Percentiles rank a stretch among this genome's conserved stretches.
Evolutionary conservation across 2,329 filamentous ascomycete genomes (phyloP).

Genomic region (Dactylellina haptotyla): DNA sequence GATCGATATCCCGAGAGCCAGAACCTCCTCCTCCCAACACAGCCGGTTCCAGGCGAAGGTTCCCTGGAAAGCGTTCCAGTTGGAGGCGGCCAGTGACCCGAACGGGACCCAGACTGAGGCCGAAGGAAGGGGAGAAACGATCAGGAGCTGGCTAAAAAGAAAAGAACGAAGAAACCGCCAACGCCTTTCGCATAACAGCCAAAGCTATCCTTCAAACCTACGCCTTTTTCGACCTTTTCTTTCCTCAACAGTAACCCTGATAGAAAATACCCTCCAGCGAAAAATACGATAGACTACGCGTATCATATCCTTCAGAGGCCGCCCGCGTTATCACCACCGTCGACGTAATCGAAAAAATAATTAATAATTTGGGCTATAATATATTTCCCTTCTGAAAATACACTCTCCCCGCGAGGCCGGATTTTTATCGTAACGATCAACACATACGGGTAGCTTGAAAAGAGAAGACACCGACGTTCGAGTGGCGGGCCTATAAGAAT

Average conservation of each 20-base stretch:
- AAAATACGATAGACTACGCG: not conserved
- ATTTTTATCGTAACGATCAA: too few species aligned
- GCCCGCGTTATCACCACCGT: not conserved
- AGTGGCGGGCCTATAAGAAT: constrained; percentile 18
- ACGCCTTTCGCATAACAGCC: constrained; percentile 16
- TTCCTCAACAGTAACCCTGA: not conserved
- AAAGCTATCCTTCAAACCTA: constrained; percentile 1
- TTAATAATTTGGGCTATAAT: too few species aligned
- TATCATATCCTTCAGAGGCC: not conserved
- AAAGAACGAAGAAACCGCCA: constrained; percentile 25
- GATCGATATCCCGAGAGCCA: constrained; percentile 38
- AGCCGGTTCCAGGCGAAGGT: constrained; percentile 48
- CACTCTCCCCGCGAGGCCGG: too few species aligned
- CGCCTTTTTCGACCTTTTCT: constrained; percentile 15
- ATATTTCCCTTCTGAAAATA: too few species aligned
- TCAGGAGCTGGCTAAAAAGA: constrained; percentile 3
- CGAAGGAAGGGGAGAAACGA: constrained; percentile 32
- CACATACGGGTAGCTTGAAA: constrained; percentile 10
- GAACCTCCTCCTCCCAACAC: constrained; percentile 38
- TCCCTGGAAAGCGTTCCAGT: constrained; percentile 49
- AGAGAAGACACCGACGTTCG: constrained; percentile 7
- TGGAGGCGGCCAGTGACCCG: constrained; percentile 31
- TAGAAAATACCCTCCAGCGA: too few species aligned
- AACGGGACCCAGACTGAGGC: constrained; percentile 22
- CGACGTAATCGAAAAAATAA: too few species aligned